A percentile compares a stretch with the other conserved stretches of the same genome.
Evolutionary conservation across 352 stramenopile species (phyloP).

Genomic region (Globisporangium sylvaticum): DNA sequence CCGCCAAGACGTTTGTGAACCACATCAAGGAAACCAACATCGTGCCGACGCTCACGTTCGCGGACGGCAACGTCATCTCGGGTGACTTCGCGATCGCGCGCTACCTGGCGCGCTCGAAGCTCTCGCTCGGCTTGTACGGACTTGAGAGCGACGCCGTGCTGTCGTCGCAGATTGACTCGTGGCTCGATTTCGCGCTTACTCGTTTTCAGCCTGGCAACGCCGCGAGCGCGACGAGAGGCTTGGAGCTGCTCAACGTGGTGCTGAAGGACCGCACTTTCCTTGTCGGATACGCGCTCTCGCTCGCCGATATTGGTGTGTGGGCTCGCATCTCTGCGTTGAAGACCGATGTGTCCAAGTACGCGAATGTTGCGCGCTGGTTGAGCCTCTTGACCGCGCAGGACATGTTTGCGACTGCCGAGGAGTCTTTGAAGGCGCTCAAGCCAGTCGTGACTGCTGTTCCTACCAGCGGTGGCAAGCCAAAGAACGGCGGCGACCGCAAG

Average conservation of each 20-base stretch:
- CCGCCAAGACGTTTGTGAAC: slow-evolving; percentile 44
- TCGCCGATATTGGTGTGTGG: slow-evolving; percentile 96
- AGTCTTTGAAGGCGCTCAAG: slow-evolving; percentile 51
- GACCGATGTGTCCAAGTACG: slow-evolving; percentile 44
- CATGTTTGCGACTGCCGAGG: slow-evolving; percentile 50
- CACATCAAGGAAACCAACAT: slow-evolving; percentile 41
- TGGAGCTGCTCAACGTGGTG: slow-evolving; percentile 87
- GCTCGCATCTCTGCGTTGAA: slow-evolving; percentile 49
- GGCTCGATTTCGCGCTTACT: slow-evolving; percentile 90
- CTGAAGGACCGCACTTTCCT: slow-evolving; percentile 92
- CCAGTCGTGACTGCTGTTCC: slow-evolving; percentile 14
- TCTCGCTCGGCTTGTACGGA: slow-evolving; percentile 51
- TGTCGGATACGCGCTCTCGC: slow-evolving; percentile 89
- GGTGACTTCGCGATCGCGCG: slow-evolving; percentile 79
- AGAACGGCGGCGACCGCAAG: slow-evolving; percentile 19
- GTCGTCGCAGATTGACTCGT: slow-evolving; percentile 85
- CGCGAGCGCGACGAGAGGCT: slow-evolving; percentile 30
- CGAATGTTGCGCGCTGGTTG: slow-evolving; percentile 78
- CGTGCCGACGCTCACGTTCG: slow-evolving; percentile 62
- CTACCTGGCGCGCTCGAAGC: slow-evolving; percentile 46
- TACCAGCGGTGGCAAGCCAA: slow-evolving; percentile 8
- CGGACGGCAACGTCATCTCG: slow-evolving; percentile 55
- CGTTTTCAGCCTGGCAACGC: slow-evolving; percentile 35
- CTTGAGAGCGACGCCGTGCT: slow-evolving; percentile 44
- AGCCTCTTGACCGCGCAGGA: slow-evolving; percentile 51